These are phyloP conservation scores for Pisolithus marmoratus DNA, from an alignment of 768 basidiomycete species.

Conservation along the genomic window DNA sequence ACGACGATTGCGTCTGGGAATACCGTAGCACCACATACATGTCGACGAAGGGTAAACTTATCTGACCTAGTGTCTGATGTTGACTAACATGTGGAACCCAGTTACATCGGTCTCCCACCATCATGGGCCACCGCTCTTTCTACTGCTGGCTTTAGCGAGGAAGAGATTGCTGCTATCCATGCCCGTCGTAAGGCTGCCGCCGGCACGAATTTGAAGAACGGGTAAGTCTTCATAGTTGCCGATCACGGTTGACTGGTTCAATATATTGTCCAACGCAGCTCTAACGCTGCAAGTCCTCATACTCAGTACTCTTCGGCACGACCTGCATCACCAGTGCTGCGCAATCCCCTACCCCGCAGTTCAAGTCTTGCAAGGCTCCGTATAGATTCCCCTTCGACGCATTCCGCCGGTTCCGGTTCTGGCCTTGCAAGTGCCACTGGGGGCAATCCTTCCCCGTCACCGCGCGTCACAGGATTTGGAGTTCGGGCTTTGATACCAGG, in stretches of 20 bases:
- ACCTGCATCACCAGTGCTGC: slow-evolving; percentile 9
- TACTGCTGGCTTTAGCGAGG: slow-evolving; percentile 58
- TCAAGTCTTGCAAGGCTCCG: slow-evolving; percentile 14
- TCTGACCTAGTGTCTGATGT: neutral
- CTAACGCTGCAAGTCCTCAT: slow-evolving; percentile 8
- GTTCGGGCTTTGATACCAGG: slow-evolving; percentile 17
- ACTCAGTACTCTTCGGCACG: slow-evolving; percentile 2
- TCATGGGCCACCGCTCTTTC: slow-evolving; percentile 64
- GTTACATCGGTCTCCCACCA: slow-evolving; percentile 63
- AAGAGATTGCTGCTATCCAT: slow-evolving; percentile 61
- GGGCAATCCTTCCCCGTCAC: slow-evolving; percentile 9
- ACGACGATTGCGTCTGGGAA: neutral
- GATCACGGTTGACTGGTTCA: neutral
- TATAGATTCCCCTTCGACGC: slow-evolving; percentile 9
- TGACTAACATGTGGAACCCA: slow-evolving; percentile 14
- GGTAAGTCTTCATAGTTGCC: neutral
- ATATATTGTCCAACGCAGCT: neutral
- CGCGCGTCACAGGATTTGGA: slow-evolving; percentile 15
- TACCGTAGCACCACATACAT: slow-evolving; percentile 65
- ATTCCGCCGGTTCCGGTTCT: slow-evolving; percentile 6
- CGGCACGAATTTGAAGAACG: slow-evolving; percentile 2
- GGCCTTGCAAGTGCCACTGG: neutral
- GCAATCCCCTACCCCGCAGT: slow-evolving; percentile 20
- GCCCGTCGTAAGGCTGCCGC: slow-evolving; percentile 27
- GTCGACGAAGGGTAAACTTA: slow-evolving; percentile 64